Percentiles rank a stretch among this genome's conserved stretches.
Conservation (phyloP, 73 alveolate species). For the Tetrahymena elliotti region DNA sequence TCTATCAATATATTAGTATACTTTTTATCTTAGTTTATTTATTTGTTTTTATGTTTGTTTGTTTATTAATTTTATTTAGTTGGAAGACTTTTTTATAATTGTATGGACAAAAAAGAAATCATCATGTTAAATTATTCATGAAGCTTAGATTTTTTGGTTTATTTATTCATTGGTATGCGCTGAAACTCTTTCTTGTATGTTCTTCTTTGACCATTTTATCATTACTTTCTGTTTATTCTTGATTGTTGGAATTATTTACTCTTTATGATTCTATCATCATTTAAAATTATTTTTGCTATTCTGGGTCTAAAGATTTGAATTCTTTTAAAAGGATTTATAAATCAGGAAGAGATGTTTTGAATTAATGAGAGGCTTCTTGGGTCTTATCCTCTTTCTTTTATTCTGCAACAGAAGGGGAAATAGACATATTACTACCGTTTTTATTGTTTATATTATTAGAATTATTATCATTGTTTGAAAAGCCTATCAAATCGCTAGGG, state of each 20-base stretch:
- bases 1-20: too few relatives aligned
- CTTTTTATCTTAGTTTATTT: too few relatives aligned
- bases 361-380: background rate
- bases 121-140: background rate
- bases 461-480: background rate
- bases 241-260: background rate
- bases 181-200: background rate
- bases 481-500: background rate
- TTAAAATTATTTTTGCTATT: background rate
- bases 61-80: too few relatives aligned
- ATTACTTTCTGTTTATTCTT: background rate
- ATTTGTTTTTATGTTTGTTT: too few relatives aligned
- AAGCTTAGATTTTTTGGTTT: too few relatives aligned
- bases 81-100: too few relatives aligned
- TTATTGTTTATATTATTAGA: background rate
- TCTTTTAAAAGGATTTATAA: background rate
- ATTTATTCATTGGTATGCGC: background rate
- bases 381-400: background rate
- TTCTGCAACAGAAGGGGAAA: background rate
- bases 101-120: background rate
- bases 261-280: background rate
- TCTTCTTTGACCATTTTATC: background rate
- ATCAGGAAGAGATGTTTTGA: background rate
- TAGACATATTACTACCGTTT: background rate
- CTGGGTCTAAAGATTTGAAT: background rate